A percentile compares a stretch with the other conserved stretches of the same genome.
phyloP scores from a whole-genome alignment of 495 filamentous ascomycete species.

The Aspergillus nidulans region DNA sequence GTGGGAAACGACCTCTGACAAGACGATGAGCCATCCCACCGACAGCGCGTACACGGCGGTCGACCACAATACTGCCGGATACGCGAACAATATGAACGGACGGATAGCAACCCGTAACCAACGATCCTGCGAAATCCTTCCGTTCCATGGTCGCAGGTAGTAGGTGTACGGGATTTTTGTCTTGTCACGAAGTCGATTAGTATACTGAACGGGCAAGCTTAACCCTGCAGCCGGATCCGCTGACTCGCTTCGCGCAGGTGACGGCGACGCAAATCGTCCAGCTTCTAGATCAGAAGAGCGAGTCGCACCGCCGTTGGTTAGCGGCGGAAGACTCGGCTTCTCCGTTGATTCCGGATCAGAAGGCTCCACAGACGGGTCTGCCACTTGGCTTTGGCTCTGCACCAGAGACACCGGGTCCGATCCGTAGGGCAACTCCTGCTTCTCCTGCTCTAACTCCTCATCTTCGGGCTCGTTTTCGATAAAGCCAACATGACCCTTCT shows the following conservation, averaged over 20 bases:
- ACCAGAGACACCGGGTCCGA: neutral
- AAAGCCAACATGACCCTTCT: slow-evolving; percentile 54
- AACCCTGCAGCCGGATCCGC: slow-evolving; percentile 22
- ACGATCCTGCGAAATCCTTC: slow-evolving; percentile 68
- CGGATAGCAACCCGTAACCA: slow-evolving; percentile 74
- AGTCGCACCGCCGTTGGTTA: slow-evolving; percentile 1
- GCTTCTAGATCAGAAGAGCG: slow-evolving; percentile 24
- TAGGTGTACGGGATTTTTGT: slow-evolving; percentile 65
- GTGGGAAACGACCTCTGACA: slow-evolving; percentile 78
- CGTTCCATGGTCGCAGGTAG: slow-evolving; percentile 69
- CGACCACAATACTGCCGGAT: slow-evolving; percentile 90
- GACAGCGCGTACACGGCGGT: slow-evolving; percentile 80
- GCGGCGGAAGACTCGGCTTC: slow-evolving; percentile 10
- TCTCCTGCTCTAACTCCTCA: slow-evolving; percentile 5
- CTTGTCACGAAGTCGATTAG: slow-evolving; percentile 51
- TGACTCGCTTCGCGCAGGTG: slow-evolving; percentile 33
- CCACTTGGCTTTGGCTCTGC: neutral
- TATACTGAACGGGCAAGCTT: slow-evolving; percentile 46
- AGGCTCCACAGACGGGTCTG: neutral
- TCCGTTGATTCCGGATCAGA: slow-evolving; percentile 15
- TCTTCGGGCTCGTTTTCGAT: slow-evolving; percentile 28
- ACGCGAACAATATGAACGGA: slow-evolving; percentile 81
- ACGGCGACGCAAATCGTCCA: slow-evolving; percentile 14
- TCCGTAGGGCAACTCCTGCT: slow-evolving; percentile 1
- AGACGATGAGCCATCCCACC: slow-evolving; percentile 93